Evolutionary conservation across 805 yeast species (phyloP).

Genomic region (Candida dajiaensis): DNA sequence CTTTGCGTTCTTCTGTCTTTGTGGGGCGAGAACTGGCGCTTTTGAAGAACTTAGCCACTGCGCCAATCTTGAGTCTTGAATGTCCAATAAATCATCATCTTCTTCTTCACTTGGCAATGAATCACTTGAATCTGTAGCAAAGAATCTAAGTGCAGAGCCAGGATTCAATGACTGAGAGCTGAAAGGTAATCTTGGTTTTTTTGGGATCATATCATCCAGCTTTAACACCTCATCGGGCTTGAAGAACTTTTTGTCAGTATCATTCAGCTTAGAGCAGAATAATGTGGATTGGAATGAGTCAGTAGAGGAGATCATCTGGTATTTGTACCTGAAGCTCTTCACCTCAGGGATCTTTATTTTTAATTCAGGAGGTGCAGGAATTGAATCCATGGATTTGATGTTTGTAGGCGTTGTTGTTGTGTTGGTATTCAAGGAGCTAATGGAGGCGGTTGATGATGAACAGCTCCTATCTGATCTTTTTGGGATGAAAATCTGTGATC

Average conservation of each 20-base stretch:
- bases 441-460: slow-evolving; percentile 12
- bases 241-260: slow-evolving; percentile 1
- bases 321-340: slow-evolving; percentile 39
- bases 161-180: background rate
- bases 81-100: background rate
- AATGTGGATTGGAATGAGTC: slow-evolving; percentile 29
- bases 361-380: slow-evolving; percentile 40
- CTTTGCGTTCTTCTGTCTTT: background rate
- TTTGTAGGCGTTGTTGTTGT: background rate
- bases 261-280: slow-evolving; percentile 18
- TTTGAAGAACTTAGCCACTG: slow-evolving; percentile 2
- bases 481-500: slow-evolving; percentile 1
- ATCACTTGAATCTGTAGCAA: background rate
- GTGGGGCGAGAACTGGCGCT: background rate
- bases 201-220: background rate
- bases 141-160: background rate
- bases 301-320: slow-evolving; percentile 39
- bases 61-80: slow-evolving; percentile 1
- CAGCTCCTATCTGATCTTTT: slow-evolving; percentile 7
- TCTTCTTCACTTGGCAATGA: background rate
- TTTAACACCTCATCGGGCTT: slow-evolving; percentile 3
- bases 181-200: slow-evolving; percentile 6
- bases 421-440: slow-evolving; percentile 3
- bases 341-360: slow-evolving; percentile 38
- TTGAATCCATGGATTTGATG: slow-evolving; percentile 18